These are phyloP conservation scores for Sistotremastrum niveocremeum DNA, from an alignment of 768 basidiomycete species.

Conservation along the genomic window DNA sequence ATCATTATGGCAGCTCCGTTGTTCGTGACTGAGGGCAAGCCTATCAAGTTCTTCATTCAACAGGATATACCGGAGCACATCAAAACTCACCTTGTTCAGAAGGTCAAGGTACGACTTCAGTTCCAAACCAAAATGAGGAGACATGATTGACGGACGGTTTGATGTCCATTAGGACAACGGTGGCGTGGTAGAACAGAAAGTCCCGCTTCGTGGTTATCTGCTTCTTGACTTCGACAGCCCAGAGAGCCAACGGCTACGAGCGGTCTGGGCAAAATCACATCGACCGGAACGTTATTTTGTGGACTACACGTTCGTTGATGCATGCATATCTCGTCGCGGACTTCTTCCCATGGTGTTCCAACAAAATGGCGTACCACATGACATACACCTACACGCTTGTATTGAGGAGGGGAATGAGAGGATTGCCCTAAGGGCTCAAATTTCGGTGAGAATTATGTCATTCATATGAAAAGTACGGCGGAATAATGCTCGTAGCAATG, in stretches of 20 bases:
- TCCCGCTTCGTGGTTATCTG: slow-evolving; percentile 64
- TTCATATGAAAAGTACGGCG: neutral
- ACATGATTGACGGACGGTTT: neutral
- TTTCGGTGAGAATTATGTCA: slow-evolving; percentile 37
- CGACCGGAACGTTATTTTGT: slow-evolving; percentile 68
- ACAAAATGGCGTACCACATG: slow-evolving; percentile 48
- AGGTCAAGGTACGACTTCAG: slow-evolving; percentile 48
- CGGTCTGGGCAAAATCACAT: slow-evolving; percentile 58
- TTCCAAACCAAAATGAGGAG: slow-evolving; percentile 42
- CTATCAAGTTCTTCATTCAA: slow-evolving; percentile 76
- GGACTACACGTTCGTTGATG: slow-evolving; percentile 69
- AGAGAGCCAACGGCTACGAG: slow-evolving; percentile 62
- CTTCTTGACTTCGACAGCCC: slow-evolving; percentile 53
- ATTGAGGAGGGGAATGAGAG: slow-evolving; percentile 69
- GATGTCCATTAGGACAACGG: slow-evolving; percentile 25
- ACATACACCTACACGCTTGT: slow-evolving; percentile 70
- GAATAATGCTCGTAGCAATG: slow-evolving; percentile 41
- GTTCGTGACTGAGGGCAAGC: slow-evolving; percentile 49
- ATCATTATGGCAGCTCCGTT: slow-evolving; percentile 45
- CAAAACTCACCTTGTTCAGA: slow-evolving; percentile 29
- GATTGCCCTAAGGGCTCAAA: slow-evolving; percentile 49
- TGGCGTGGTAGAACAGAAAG: slow-evolving; percentile 64
- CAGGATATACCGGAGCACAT: slow-evolving; percentile 31
- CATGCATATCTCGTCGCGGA: slow-evolving; percentile 70
- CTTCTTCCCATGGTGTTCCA: slow-evolving; percentile 65